A percentile compares a stretch with the other conserved stretches of the same genome.
Evolutionary conservation across 2,329 filamentous ascomycete species (phyloP).

Genomic region (Pseudogymnoascus sp.): DNA sequence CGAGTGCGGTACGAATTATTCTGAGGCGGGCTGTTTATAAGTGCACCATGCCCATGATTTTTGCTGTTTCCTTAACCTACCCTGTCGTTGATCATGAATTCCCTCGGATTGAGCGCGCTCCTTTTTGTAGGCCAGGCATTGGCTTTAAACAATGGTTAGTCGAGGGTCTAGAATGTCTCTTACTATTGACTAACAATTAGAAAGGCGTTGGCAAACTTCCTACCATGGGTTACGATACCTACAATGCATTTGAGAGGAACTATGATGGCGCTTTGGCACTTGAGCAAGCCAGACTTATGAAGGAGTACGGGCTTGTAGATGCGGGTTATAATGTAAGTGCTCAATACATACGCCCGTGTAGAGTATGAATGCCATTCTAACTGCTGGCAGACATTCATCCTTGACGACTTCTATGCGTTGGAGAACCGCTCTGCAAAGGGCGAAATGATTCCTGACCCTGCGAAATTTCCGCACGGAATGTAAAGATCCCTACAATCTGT

Average conservation of each 20-base stretch:
- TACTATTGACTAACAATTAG: neutral
- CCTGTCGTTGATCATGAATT: neutral
- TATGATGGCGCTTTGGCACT: neutral
- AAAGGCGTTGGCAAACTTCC: neutral
- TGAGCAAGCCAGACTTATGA: neutral
- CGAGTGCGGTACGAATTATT: neutral
- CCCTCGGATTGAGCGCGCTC: neutral
- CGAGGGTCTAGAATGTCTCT: neutral
- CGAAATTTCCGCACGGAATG: neutral
- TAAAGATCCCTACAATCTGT: neutral
- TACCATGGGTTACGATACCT: neutral
- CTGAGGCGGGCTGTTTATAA: neutral
- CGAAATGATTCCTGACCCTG: neutral
- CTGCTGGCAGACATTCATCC: neutral
- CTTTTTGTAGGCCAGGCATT: neutral
- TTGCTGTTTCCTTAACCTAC: neutral
- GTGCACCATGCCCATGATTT: neutral
- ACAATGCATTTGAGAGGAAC: slow-evolving; percentile 4
- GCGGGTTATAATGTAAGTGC: neutral
- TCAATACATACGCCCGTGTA: no score
- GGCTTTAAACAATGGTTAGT: neutral
- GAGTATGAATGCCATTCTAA: neutral
- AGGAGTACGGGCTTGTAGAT: neutral
- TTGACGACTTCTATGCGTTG: neutral
- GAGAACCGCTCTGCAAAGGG: neutral